These are phyloP conservation scores for Suillus decipiens DNA, from an alignment of 768 basidiomycete genomes.

Conservation along the genomic window DNA sequence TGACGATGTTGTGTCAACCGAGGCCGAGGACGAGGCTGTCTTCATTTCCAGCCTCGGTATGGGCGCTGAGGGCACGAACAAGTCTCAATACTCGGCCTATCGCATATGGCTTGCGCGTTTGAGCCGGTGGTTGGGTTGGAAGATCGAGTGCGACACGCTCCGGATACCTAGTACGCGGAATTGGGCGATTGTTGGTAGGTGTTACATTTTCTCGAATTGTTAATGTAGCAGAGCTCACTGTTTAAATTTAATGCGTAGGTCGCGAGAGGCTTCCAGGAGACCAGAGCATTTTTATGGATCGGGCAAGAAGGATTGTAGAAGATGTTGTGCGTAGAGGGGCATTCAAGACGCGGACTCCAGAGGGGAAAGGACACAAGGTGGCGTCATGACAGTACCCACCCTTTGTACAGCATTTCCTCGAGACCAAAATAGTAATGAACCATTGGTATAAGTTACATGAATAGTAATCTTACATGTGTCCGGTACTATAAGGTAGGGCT, in stretches of 20 bases:
- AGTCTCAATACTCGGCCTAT: conserved; percentile 79
- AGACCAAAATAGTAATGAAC: not conserved
- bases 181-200: conserved; percentile 87
- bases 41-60: conserved; percentile 52
- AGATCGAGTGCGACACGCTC: conserved; percentile 80
- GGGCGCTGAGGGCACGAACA: conserved; percentile 59
- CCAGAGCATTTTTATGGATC: conserved; percentile 24
- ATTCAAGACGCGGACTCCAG: conserved; percentile 73
- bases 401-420: not conserved
- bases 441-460: not conserved
- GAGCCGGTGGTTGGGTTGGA: conserved; percentile 79
- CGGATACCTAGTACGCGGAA: conserved; percentile 93
- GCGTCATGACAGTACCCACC: conserved; percentile 28
- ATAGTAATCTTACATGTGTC: too few species aligned
- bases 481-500: not conserved
- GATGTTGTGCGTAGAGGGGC: conserved; percentile 60
- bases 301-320: conserved; percentile 54
- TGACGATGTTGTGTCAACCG: conserved; percentile 15
- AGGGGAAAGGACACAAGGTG: conserved; percentile 55
- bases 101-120: conserved; percentile 83
- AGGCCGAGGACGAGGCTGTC: conserved; percentile 29
- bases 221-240: not conserved
- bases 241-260: conserved; percentile 19
- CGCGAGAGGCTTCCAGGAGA: conserved; percentile 26
- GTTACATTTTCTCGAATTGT: not conserved